Evolutionary conservation across 495 filamentous ascomycete species (phyloP), one percentile per base, ranked within the genome.

Genomic region (Penicillium manginii): DNA sequence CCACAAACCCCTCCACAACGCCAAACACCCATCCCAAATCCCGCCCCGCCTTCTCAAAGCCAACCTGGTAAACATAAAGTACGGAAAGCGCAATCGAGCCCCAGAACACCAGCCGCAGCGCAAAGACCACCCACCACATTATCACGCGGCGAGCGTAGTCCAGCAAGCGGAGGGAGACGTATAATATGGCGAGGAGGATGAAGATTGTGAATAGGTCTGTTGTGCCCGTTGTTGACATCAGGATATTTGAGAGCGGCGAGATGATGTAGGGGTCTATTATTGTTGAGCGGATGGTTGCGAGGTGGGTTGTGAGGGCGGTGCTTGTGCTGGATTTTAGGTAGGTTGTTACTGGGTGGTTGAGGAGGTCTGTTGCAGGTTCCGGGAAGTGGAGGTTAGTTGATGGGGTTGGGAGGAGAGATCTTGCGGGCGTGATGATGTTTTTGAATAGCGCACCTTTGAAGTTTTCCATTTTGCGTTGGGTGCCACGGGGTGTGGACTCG

Each of bases 121-220:
- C 79, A 47, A 93, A 65, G 40, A 76, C 67, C n/a, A 90, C 79
- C 85, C 90, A 91, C 70, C 84, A 93, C 66, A 91, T 77, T 52
- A 96, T 73, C 2, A 90, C 71, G 35, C 88, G 81, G 48, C 83
- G 84, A 23, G 88, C 71, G 68, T 86, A 85, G 65, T 85, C 74
- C n/a, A 94, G 72, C 52, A 92, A 64, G 66, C 87, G 83, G 58
- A 93, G 71, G 17, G 83, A 82, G 48, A 91, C 50, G 57, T 91
- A 66, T 32, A 92, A 63, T 43, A 84, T 58, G 40, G 86, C 54
- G 1, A 83, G 61, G 14, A 89, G 72, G 35, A 82, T 67, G 5
- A 86, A 65, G 54, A 89, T 72, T 17, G 87, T 84, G 45, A 85
- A 62, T 50, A 91, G 66, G 74, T 90, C 86, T 5, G 82, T 85